Conservation (phyloP, 2,329 filamentous ascomycete species). For the Diaporthe longicolla region DNA sequence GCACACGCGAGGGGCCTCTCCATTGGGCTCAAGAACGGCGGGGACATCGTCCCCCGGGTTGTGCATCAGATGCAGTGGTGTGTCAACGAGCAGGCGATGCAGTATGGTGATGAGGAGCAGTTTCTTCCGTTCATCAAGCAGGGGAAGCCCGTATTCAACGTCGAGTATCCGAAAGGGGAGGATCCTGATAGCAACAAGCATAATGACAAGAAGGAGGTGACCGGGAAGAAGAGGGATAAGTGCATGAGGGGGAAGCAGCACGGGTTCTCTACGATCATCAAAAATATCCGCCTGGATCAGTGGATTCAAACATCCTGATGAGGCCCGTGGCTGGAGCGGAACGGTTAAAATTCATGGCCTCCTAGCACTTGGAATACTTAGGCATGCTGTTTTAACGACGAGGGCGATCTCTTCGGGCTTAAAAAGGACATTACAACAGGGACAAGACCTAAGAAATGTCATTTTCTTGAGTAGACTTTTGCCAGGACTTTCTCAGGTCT, state of each 20-base stretch:
- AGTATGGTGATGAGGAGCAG: conserved; percentile 65
- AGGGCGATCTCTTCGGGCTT: neutral
- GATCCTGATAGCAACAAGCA: conserved; percentile 40
- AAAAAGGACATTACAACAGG: neutral
- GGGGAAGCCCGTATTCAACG: conserved; percentile 72
- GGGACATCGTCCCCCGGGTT: conserved; percentile 58
- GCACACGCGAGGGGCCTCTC: conserved; percentile 61
- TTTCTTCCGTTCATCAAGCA: conserved; percentile 64
- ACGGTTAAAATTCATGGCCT: neutral
- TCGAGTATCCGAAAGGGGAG: conserved; percentile 68
- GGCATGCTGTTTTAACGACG: neutral
- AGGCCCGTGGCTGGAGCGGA: neutral
- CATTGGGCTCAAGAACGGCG: conserved; percentile 71
- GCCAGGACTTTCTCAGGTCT: too few species aligned
- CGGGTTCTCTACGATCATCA: conserved; percentile 42
- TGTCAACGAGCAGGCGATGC: conserved; percentile 71
- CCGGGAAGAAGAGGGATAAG: conserved; percentile 52
- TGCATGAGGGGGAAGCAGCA: conserved; percentile 44
- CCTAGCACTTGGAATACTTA: neutral
- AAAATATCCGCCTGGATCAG: conserved; percentile 40
- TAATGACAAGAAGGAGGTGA: conserved; percentile 52
- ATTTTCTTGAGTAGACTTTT: too few species aligned
- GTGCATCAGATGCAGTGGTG: conserved; percentile 64
- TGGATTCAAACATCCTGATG: conserved; percentile 41
- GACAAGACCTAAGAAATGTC: neutral